Evolutionary conservation across 306 rosid species (phyloP), one percentile per base, ranked within the genome.

Genomic region (Abrus precatorius): DNA sequence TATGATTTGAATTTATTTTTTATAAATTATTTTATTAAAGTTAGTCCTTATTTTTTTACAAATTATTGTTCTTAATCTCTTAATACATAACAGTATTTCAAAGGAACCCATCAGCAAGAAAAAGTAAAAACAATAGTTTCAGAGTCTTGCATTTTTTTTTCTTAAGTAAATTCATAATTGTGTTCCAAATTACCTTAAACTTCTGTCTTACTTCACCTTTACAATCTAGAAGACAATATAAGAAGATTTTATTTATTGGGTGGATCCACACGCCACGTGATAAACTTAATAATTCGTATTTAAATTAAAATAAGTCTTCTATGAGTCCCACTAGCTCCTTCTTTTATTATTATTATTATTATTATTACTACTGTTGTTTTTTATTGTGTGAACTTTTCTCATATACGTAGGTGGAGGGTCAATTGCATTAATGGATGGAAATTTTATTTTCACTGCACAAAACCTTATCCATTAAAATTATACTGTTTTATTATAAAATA

Each of bases 251-350:
- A 49, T 48, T 76, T 36, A 40, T 52, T 12, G 59, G 55, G 60
- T n/a, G 38, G 68, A 78, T 67, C 82, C 66, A 77, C 67, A 53
- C 53, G 5, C 34, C 75, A 41, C 75, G 66, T 66, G 57, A 52
- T 65, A 65, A 77, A 65, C 60, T 9, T 1, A 55, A 11, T 32
- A 32, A 14, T 62, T 6, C 45, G 61, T 28, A 3, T 62, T 61
- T 29, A 7, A 27, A 68, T 29, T 40, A 72, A 44, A 53, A 13
- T 13, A 74, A 43, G 9, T 74, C 3, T 57, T 59, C 2, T 41
- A 41, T 12, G 79, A 29, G 57, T 40, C 77, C 52, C 38, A 20
- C 1, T 14, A 0, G 47, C 27, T 71, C 8, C 10, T 12, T 33
- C 13, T 47, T 67, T 32, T 67, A 4, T 61, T 11, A 64, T 6